phyloP scores from a whole-genome alignment of 2,329 filamentous ascomycete species.

The Pseudogymnoascus sp. region DNA sequence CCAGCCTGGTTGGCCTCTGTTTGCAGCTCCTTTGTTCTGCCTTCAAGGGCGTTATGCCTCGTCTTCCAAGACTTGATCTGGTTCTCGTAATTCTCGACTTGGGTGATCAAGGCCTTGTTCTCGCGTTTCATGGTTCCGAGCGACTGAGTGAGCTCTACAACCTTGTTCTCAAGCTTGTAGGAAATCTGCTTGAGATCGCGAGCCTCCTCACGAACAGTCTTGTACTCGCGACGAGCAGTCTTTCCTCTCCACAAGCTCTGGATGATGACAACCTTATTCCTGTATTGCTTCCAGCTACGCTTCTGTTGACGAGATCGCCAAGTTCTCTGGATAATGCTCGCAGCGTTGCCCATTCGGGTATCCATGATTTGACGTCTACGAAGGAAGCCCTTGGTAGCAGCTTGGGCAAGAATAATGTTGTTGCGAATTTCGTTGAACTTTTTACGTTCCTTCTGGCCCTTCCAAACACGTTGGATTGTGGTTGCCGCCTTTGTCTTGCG shows the following conservation, averaged over 20 bases:
- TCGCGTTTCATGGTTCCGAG: slow-evolving; percentile 86
- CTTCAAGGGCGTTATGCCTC: slow-evolving; percentile 82
- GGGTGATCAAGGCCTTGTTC: slow-evolving; percentile 80
- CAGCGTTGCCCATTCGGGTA: slow-evolving; percentile 85
- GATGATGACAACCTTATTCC: slow-evolving; percentile 78
- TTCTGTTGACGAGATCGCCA: slow-evolving; percentile 78
- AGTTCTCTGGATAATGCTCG: slow-evolving; percentile 77
- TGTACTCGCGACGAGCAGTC: slow-evolving; percentile 73
- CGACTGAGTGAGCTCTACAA: slow-evolving; percentile 92
- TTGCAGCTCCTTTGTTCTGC: slow-evolving; percentile 86
- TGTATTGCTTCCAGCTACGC: slow-evolving; percentile 76
- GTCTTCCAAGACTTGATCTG: slow-evolving; percentile 96
- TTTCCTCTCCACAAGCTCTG: slow-evolving; percentile 92
- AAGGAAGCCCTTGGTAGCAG: slow-evolving; percentile 83
- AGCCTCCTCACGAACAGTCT: slow-evolving; percentile 85
- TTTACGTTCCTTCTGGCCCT: slow-evolving; percentile 82
- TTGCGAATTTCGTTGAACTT: slow-evolving; percentile 68
- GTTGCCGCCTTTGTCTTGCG: slow-evolving; percentile 81
- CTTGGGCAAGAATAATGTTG: slow-evolving; percentile 82
- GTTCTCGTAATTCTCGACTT: slow-evolving; percentile 91
- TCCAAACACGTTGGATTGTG: slow-evolving; percentile 91
- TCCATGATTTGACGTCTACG: slow-evolving; percentile 88
- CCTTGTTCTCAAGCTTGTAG: slow-evolving; percentile 99
- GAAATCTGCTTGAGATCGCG: slow-evolving; percentile 98
- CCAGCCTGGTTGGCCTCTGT: slow-evolving; percentile 95